A percentile compares a stretch with the other conserved stretches of the same genome.
Evolutionary conservation across 805 yeast species (phyloP).

Genomic region (Candida qinlingensis): DNA sequence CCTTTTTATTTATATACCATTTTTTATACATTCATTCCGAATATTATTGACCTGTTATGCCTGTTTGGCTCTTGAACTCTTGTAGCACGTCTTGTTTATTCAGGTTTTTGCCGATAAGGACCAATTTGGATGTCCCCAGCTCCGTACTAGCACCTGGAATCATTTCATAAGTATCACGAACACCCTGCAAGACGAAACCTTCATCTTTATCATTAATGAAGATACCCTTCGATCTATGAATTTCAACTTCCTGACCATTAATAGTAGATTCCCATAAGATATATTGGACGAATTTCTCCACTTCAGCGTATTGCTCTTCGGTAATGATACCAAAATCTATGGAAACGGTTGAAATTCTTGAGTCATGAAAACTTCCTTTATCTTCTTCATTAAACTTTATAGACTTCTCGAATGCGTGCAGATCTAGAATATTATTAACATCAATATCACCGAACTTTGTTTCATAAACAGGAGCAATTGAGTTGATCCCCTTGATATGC

Average conservation of each 20-base stretch:
- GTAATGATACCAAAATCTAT: constrained; percentile 36
- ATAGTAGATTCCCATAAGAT: constrained; percentile 68
- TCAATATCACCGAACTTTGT: constrained; percentile 73
- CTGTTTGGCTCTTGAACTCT: constrained; percentile 27
- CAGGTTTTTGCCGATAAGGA: constrained; percentile 70
- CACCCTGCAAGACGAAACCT: constrained; percentile 64
- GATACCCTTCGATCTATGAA: constrained; percentile 81
- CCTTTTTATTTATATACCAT: constrained; percentile 1
- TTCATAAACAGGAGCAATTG: constrained; percentile 58
- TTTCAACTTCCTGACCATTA: constrained; percentile 45
- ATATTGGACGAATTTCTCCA: constrained; percentile 63
- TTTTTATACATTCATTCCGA: not conserved
- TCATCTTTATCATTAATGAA: constrained; percentile 36
- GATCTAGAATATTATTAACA: constrained; percentile 61
- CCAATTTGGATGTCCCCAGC: constrained; percentile 48
- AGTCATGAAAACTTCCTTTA: constrained; percentile 39
- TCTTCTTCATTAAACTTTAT: constrained; percentile 22
- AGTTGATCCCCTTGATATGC: constrained; percentile 53
- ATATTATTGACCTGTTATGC: constrained; percentile 7
- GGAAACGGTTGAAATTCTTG: constrained; percentile 49
- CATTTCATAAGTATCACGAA: constrained; percentile 85
- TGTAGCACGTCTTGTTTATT: constrained; percentile 28
- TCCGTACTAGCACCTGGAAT: constrained; percentile 40
- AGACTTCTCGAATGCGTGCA: constrained; percentile 67
- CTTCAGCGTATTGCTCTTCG: constrained; percentile 33